Evolutionary conservation across 441 rosid genomes (phyloP).

Genomic region (Flueggea neowawraea): DNA sequence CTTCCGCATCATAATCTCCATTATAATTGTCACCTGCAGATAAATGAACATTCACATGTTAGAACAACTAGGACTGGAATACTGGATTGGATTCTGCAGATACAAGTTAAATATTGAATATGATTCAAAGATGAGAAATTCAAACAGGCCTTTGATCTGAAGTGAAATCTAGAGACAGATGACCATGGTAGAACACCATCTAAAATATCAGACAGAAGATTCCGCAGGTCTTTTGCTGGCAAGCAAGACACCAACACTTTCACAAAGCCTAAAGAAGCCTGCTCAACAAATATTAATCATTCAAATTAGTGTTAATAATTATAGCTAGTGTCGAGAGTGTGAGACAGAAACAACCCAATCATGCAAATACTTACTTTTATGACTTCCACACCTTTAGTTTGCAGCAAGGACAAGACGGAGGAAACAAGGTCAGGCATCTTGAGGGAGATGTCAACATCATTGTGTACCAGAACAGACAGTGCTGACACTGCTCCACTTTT

Average conservation of each 20-base stretch:
- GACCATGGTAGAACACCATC: conserved; percentile 77
- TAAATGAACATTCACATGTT: conserved; percentile 6
- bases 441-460: conserved; percentile 58
- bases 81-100: too few relatives aligned
- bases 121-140: not conserved
- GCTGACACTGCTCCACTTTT: conserved; percentile 97
- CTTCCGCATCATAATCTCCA: conserved; percentile 83
- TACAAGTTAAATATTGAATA: not conserved
- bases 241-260: conserved; percentile 85
- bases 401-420: conserved; percentile 72
- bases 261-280: conserved; percentile 90
- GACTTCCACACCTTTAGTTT: conserved; percentile 78
- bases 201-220: conserved; percentile 48
- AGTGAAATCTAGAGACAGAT: conserved; percentile 84
- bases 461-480: conserved; percentile 65
- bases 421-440: conserved; percentile 69
- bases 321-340: not conserved
- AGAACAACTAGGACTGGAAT: conserved; percentile 1
- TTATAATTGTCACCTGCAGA: conserved; percentile 71
- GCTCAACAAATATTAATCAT: conserved; percentile 19
- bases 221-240: conserved; percentile 61
- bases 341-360: not conserved
- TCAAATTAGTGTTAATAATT: not conserved
- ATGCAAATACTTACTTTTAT: conserved; percentile 51
- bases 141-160: conserved; percentile 69